Conservation (phyloP, 2,329 filamentous ascomycete species). For the Hypoxylon sp. region DNA sequence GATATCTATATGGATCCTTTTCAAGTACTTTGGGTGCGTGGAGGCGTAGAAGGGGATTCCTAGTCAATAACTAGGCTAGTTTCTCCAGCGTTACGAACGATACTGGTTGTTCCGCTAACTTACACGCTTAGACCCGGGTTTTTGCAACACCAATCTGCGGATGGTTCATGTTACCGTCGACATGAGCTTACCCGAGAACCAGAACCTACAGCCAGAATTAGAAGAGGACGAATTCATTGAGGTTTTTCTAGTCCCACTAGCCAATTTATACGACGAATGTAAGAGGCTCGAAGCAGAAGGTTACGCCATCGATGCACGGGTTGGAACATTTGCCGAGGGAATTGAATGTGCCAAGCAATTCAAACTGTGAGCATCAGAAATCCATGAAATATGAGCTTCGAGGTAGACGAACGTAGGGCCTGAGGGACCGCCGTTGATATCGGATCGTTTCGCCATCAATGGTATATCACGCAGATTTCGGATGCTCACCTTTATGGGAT, state of each 20-base stretch:
- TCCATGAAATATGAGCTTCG: conserved; percentile 3
- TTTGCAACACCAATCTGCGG: conserved; percentile 76
- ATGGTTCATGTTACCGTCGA: conserved; percentile 83
- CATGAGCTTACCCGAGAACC: conserved; percentile 77
- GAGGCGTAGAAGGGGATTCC: background rate
- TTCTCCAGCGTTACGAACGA: background rate
- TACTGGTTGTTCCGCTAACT: conserved; percentile 34
- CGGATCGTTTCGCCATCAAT: conserved; percentile 3
- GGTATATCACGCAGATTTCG: conserved; percentile 22
- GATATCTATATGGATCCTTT: background rate
- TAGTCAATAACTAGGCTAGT: background rate
- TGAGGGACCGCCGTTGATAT: background rate
- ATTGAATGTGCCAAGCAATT: conserved; percentile 78
- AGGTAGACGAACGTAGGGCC: background rate
- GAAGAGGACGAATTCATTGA: conserved; percentile 89
- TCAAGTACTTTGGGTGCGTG: background rate
- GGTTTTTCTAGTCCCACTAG: conserved; percentile 78
- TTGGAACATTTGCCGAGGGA: conserved; percentile 83
- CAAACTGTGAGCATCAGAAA: conserved; percentile 55
- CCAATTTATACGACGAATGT: conserved; percentile 75
- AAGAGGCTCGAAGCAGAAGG: conserved; percentile 77
- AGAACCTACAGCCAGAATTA: conserved; percentile 76
- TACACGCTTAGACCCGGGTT: conserved; percentile 67
- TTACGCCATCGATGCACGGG: conserved; percentile 83
- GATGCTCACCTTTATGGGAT: background rate